Evolutionary conservation across 2,329 filamentous ascomycete species (phyloP), one percentile per base, ranked within the genome.

Genomic region (Aspergillus neoniger): DNA sequence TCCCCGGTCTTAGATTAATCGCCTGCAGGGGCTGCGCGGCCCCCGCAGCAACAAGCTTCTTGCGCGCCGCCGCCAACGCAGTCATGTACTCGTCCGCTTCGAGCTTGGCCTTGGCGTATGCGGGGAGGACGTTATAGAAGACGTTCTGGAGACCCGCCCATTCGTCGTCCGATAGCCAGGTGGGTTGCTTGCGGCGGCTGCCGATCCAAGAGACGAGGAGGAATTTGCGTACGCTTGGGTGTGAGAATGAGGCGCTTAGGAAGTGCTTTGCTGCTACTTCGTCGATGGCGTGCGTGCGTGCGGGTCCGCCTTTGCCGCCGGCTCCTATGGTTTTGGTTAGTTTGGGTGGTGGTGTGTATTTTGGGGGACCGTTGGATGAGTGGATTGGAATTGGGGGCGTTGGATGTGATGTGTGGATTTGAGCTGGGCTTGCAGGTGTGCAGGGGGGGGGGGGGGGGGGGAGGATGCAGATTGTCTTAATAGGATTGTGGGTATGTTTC

Each of bases 61-160:
- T 71, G 21, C 76, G 70, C 64, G 69, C 72, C 58, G 71, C 72
- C 8, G 77, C 73, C 38, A 81, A 67, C 4, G 82, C 79, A 9
- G 81, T 81, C 65, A 85, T 73, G 54, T 82, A 82, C 70, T 85
- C 82, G 63, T 86, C 83, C 1, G 83, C 83, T 21, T 82, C 83
- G 28, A 83, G 76, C 66, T 86, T 86, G 17, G 83, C 83, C 44
- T 80, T 76, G 64, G 77, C 81, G 66, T 86, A 86, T 10, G 79
- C 74, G 1, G 82, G 80, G 17, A 86, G 72, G 0, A 80, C 69
- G 28, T 82, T 77, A n/a, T 73, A 75, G 65, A 84, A 83, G 38
- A 79, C 73, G 62, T 81, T 76, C 55, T 80, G 75, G 1, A 82
- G 74, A 2, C 67, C 67, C 5, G 73, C 74, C 79, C 80, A 82